Base-by-base conservation (phyloP, 257 asterid genomes). In the Orobanche coerulescens region DNA sequence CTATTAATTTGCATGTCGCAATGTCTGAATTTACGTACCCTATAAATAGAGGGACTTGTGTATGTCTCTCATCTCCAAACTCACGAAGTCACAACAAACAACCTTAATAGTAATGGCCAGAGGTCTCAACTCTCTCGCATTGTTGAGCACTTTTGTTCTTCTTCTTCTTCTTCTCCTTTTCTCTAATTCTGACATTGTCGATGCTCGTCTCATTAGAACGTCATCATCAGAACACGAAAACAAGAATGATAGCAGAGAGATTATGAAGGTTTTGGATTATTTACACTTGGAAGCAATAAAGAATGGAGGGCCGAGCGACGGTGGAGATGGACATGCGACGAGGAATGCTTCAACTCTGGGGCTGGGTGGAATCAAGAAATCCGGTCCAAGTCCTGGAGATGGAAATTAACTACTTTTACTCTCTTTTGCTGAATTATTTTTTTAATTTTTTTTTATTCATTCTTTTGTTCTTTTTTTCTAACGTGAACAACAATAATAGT, bases 361-460 rank as follows among this genome's bases (percentile, higher is more conserved):
- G 30, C 51, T 74, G 1, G 76, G 60, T 1, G 80, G 71, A 14
- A 68, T 73, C 48, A 76, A 73, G 75, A 76, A 61, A 26, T 73
- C 85, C 12, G 78, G 78, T 33, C 85, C 85, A 0, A 76, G 82
- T 60, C 76, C 72, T 4, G 75, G 79, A 31, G 76, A 0, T 0
- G 79, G 81, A 54, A 8, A 76, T 64, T 76, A 76, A 55, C 13
- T 26, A 15, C 7, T 2, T 30, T 30, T 30, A 30, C 7, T 30
- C n/a, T n/a, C n/a, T n/a, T n/a, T n/a, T n/a, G n/a, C n/a, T n/a
- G n/a, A n/a, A n/a, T n/a, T n/a, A 10, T 23, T 42, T 13, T 59
- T 31, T 6, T 20, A 6, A 9, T 0, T 18, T 18, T 31, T 4
- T 61, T n/a, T n/a, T n/a, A n/a, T n/a, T n/a, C n/a, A n/a, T n/a